Evolutionary conservation across 2,329 filamentous ascomycete genomes (phyloP).

Genomic region (Metarhizium rileyi): DNA sequence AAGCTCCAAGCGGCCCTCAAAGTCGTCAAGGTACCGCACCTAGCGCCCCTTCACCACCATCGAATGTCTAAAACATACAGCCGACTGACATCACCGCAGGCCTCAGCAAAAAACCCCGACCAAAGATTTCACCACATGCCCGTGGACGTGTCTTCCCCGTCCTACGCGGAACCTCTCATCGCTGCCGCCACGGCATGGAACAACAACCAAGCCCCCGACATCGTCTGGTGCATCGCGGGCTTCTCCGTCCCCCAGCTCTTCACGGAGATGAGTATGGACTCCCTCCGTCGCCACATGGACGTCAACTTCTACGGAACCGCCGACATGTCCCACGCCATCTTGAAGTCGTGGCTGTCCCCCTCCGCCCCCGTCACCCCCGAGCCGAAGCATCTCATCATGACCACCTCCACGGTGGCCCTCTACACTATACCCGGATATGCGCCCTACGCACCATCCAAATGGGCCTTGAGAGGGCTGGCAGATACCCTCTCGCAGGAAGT

Average conservation of each 20-base stretch:
- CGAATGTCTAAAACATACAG: slow-evolving; percentile 1
- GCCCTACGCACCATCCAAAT: slow-evolving; percentile 76
- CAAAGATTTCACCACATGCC: slow-evolving; percentile 80
- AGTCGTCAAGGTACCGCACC: slow-evolving; percentile 48
- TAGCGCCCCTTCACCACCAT: not conserved
- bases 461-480: slow-evolving; percentile 71
- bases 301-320: slow-evolving; percentile 82
- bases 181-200: slow-evolving; percentile 72
- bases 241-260: slow-evolving; percentile 66
- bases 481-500: slow-evolving; percentile 80
- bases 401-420: slow-evolving; percentile 66
- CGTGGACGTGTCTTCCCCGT: slow-evolving; percentile 65
- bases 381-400: slow-evolving; percentile 78
- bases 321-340: slow-evolving; percentile 73
- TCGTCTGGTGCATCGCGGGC: slow-evolving; percentile 88
- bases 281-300: slow-evolving; percentile 73
- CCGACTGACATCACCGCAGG: slow-evolving; percentile 29
- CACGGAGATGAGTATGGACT: slow-evolving; percentile 58
- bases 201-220: slow-evolving; percentile 59
- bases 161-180: slow-evolving; percentile 62
- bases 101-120: slow-evolving; percentile 52
- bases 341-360: slow-evolving; percentile 62
- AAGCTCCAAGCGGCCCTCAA: slow-evolving; percentile 66
- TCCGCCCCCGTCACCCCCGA: slow-evolving; percentile 32
- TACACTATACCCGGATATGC: slow-evolving; percentile 72